Conservation (phyloP, 495 filamentous ascomycete species). For the Mycothermus thermophilus region DNA sequence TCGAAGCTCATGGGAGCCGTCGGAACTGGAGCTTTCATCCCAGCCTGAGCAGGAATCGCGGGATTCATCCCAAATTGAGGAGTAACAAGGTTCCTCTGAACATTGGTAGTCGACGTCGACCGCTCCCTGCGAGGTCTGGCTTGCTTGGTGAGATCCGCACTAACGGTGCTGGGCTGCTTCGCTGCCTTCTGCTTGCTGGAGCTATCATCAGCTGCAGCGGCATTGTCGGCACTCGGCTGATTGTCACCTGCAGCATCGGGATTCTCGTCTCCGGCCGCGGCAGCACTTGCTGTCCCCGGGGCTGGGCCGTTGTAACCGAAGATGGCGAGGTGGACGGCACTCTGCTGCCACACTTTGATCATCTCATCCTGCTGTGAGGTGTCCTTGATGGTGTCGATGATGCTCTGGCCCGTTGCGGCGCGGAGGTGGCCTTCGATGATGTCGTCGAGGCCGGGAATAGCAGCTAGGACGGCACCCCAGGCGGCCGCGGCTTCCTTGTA, state of each 20-base stretch:
- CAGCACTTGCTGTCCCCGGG: not conserved
- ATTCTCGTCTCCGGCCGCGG: too few species aligned
- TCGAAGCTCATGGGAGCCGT: too few species aligned
- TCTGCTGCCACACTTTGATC: constrained; percentile 22
- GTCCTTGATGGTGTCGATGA: constrained; percentile 22
- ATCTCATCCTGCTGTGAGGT: constrained; percentile 21
- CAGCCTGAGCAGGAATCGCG: too few species aligned
- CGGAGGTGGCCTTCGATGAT: constrained; percentile 23
- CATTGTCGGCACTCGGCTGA: too few species aligned
- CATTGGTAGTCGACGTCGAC: too few species aligned
- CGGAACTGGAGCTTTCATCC: too few species aligned
- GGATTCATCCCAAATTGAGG: too few species aligned
- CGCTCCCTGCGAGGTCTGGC: too few species aligned
- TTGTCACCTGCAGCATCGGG: too few species aligned
- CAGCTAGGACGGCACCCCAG: constrained; percentile 23
- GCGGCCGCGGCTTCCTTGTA: constrained; percentile 28
- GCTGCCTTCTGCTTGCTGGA: not conserved
- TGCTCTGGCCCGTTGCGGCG: constrained; percentile 11
- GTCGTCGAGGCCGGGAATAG: constrained; percentile 24
- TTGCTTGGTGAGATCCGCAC: too few species aligned
- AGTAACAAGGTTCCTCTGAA: too few species aligned
- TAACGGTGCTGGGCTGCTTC: too few species aligned
- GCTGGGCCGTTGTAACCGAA: constrained; percentile 19
- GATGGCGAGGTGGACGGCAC: constrained; percentile 22
- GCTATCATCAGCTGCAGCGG: not conserved